Evolutionary conservation across 179 eudicot species (phyloP), one percentile per base, ranked within the genome.

Genomic region (Nepenthes alata): DNA sequence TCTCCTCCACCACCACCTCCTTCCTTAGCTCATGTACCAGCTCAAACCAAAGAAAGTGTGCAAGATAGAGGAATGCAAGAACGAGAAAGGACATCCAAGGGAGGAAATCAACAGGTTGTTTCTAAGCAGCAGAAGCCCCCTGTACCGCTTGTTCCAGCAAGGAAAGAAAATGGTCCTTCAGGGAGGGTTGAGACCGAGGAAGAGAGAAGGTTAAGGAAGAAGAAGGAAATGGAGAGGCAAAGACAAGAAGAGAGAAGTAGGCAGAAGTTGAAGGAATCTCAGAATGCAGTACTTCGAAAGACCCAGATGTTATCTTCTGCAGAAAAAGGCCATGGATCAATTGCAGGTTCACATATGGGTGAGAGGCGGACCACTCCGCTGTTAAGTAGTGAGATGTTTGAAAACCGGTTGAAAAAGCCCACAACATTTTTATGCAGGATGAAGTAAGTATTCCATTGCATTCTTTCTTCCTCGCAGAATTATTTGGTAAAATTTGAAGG

Each of bases 341-440:
- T 85, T 72, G 73, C 79, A 48, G 97, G 95, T 56, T 89, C 96
- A 12, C 86, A 83, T 48, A 78, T 93, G 78, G 98, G 96, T 61
- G 95, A 89, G 65, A 81, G 81, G 64, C 81, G 85, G 77, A 68
- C 87, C 44, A 78, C 87, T 59, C 80, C 95, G 11, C 80, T 85
- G 47, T 59, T 93, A 69, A 77, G 77, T 65, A 88, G 88, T 37
- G 98, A 93, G 53, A 85, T 94, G 80, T 74, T 67, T 70, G 98
- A 93, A 67, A 93, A 93, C 70, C 87, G 95, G 14, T 72, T 93
- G 79, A 93, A 93, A 83, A 87, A 89, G 79, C 98, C 91, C 58
- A 90, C 98, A 6, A 87, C 98, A 47, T 93, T 93, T 69, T 70
- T 93, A 69, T 93, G 98, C 84, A 82, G 95, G 73, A 71, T 93